phyloP scores from a whole-genome alignment of 768 basidiomycete genomes.

The Pleurotus djamor region DNA sequence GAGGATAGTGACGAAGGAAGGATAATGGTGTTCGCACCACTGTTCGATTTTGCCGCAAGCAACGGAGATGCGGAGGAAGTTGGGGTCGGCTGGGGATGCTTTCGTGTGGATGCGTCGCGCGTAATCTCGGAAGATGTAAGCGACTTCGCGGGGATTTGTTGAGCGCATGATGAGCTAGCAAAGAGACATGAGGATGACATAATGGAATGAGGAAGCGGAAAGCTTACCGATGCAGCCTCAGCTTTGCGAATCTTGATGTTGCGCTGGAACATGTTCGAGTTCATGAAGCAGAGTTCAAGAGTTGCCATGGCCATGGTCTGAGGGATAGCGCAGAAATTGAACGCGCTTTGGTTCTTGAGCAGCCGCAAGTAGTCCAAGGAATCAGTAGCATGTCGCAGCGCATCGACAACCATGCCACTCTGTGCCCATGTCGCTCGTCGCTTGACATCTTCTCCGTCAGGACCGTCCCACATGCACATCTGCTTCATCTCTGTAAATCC shows the following conservation, averaged over 20 bases:
- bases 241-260: constrained; percentile 97
- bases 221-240: constrained; percentile 74
- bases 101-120: constrained; percentile 82
- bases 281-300: constrained; percentile 91
- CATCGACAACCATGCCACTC: constrained; percentile 88
- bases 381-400: constrained; percentile 80
- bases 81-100: constrained; percentile 79
- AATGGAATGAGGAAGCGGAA: neutral
- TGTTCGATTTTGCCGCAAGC: constrained; percentile 92
- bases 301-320: constrained; percentile 96
- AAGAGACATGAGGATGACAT: neutral
- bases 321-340: constrained; percentile 95
- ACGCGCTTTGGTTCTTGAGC: constrained; percentile 87
- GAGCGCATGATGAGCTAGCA: constrained; percentile 88
- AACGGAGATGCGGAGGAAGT: constrained; percentile 78
- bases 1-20: constrained; percentile 71
- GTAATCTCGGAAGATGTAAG: constrained; percentile 83
- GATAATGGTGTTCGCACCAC: constrained; percentile 94
- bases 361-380: constrained; percentile 87
- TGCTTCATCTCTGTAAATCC: constrained; percentile 74
- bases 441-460: constrained; percentile 44
- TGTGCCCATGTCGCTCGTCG: constrained; percentile 73
- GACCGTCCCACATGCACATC: constrained; percentile 39
- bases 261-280: constrained; percentile 75
- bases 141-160: constrained; percentile 90